Base-by-base conservation (phyloP, 495 filamentous ascomycete genomes). In the Geopyxis carbonaria region DNA sequence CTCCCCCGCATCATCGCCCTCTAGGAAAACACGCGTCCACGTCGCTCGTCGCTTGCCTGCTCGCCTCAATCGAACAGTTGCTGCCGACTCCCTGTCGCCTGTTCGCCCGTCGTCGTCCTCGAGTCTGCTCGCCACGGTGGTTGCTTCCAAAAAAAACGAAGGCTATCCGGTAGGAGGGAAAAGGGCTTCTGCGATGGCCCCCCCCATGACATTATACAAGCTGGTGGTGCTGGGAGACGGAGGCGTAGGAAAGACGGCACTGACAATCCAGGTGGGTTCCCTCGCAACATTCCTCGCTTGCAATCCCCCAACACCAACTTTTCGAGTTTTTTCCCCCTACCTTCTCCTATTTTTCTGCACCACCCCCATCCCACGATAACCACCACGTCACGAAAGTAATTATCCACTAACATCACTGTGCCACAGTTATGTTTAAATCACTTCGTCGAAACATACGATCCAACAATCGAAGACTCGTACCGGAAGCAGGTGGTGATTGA, bases 161-260 rank as follows among this genome's bases (percentile, higher is more conserved):
- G n/a, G n/a, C n/a, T n/a, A n/a, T n/a, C n/a, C n/a, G n/a, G n/a
- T n/a, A n/a, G n/a, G n/a, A n/a, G n/a, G n/a, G n/a, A n/a, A n/a
- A n/a, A n/a, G n/a, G n/a, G n/a, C n/a, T n/a, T n/a, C n/a, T n/a
- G n/a, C n/a, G n/a, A n/a, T n/a, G n/a, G n/a, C n/a, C n/a, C n/a
- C n/a, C n/a, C n/a, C n/a, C n/a, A 93, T 93, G 87, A 92, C 85
- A 54, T 65, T 94, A 57, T 93, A 95, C 64, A 97, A 95, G 62
- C 64, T 97, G 71, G 89, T 95, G 71, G 89, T 97, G 65, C 71
- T 95, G 23, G 89, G 89, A 40, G 80, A 85, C 56, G 80, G 80
- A 61, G 80, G 80, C 58, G 57, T 60, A 11, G 89, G 89, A 34
- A 97, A 97, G 69, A 97, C 89, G 21, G 89, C 89, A 40, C 63